These are phyloP conservation scores for Ambrosiella beaveri DNA, from an alignment of 2,329 filamentous ascomycete species.

Conservation along the genomic window DNA sequence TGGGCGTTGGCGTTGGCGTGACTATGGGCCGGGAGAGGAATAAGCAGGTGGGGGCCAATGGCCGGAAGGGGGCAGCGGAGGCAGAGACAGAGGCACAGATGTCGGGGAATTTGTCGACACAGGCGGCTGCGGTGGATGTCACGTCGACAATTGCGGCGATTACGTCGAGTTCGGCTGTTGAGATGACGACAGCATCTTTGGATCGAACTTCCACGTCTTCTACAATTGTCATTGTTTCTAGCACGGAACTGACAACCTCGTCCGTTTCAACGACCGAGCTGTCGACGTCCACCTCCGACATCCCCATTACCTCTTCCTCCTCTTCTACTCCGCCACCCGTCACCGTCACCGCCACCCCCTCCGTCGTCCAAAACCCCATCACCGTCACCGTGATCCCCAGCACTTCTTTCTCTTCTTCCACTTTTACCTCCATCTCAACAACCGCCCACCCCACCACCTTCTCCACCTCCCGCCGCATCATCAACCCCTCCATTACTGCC, in stretches of 20 bases:
- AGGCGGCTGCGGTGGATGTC: not conserved
- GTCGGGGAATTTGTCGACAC: not conserved
- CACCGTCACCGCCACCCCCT: constrained; percentile 19
- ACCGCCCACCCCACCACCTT: constrained; percentile 13
- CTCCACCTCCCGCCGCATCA: constrained; percentile 4
- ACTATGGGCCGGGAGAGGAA: constrained; percentile 15
- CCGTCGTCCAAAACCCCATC: constrained; percentile 15
- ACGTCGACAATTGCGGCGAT: not conserved
- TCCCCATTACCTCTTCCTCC: not conserved
- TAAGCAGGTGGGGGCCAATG: not conserved
- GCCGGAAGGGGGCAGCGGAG: not conserved
- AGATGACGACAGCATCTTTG: not conserved
- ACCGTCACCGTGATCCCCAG: constrained; percentile 16
- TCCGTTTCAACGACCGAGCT: constrained; percentile 11
- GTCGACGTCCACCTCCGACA: not conserved
- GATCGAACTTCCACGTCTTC: not conserved
- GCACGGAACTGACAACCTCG: not conserved
- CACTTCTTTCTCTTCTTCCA: constrained; percentile 9
- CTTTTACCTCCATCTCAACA: constrained; percentile 5
- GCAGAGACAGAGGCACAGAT: not conserved
- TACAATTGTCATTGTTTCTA: not conserved
- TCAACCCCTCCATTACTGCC: constrained; percentile 13
- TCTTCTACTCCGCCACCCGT: constrained; percentile 12
- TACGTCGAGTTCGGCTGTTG: not conserved
- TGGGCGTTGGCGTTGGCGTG: constrained; percentile 26